A percentile compares a stretch with the other conserved stretches of the same genome.
phyloP scores from a whole-genome alignment of 176 grass and related monocot species.

The Phoenix roebelenii region DNA sequence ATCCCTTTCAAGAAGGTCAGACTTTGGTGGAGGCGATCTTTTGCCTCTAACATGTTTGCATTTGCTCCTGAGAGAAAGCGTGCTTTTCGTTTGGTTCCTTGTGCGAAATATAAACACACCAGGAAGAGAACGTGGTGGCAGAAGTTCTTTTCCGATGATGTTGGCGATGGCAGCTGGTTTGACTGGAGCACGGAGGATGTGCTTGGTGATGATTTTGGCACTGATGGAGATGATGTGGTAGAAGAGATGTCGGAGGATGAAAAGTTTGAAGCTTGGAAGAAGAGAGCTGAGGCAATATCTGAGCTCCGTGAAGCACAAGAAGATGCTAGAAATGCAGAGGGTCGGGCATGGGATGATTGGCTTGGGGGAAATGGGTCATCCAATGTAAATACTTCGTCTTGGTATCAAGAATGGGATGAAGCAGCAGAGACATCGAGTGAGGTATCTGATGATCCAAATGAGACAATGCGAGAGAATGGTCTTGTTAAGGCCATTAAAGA shows the following conservation, averaged over 20 bases:
- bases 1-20: conserved; percentile 10
- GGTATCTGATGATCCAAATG: conserved; percentile 47
- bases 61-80: conserved; percentile 36
- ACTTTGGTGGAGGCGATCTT: conserved; percentile 6
- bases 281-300: conserved; percentile 66
- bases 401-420: conserved; percentile 36
- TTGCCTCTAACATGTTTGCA: conserved; percentile 30
- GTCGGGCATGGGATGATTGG: conserved; percentile 78
- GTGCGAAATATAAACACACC: conserved; percentile 23
- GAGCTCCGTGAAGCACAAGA: conserved; percentile 69
- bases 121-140: conserved; percentile 68
- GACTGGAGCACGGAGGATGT: conserved; percentile 38
- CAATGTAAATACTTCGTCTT: conserved; percentile 16
- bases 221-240: conserved; percentile 1
- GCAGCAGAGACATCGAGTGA: conserved; percentile 8
- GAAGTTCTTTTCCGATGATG: conserved; percentile 40
- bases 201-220: conserved; percentile 21
- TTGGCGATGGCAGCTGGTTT: conserved; percentile 40
- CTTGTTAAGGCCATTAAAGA: conserved; percentile 40
- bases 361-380: conserved; percentile 14
- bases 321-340: conserved; percentile 46
- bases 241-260: conserved; percentile 43
- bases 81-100: conserved; percentile 24
- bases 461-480: conserved; percentile 53
- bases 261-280: conserved; percentile 85